Percentiles rank a stretch among this genome's conserved stretches.
Conservation (phyloP, 2,329 filamentous ascomycete species). For the Lachnellula suecica region DNA sequence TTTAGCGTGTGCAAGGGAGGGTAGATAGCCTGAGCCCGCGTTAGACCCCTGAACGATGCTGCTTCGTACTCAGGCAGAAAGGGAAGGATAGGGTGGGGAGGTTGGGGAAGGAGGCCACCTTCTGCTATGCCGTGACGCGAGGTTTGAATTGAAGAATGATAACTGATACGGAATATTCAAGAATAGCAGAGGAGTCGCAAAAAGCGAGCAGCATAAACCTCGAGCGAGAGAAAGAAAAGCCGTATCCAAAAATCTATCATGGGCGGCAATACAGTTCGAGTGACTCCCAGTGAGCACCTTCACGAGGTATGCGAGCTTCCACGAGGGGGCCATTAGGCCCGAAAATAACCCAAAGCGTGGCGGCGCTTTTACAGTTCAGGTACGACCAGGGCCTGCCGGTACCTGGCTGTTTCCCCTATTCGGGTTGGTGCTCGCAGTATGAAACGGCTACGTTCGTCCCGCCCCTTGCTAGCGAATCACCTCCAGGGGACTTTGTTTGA, state of each 20-base stretch:
- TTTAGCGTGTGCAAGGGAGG: not conserved
- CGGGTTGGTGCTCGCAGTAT: not conserved
- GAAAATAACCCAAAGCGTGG: conserved; percentile 3
- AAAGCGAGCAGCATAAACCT: not conserved
- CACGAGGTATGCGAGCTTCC: not conserved
- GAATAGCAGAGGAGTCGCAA: not conserved
- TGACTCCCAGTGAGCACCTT: not conserved
- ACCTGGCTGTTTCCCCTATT: not conserved
- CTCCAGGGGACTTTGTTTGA: not conserved
- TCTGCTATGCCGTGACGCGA: not conserved
- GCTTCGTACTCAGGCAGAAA: not conserved
- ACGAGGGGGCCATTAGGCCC: not conserved
- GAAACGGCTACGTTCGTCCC: too few species aligned
- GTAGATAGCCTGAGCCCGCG: not conserved
- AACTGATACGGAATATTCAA: not conserved
- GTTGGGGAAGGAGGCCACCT: not conserved
- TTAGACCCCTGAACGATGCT: not conserved
- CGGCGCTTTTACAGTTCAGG: not conserved
- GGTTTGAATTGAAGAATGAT: not conserved
- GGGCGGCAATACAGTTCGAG: not conserved
- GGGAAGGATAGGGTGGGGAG: not conserved
- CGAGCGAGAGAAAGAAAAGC: not conserved
- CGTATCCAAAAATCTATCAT: not conserved
- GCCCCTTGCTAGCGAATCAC: not conserved
- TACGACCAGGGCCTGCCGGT: not conserved